phyloP scores from a whole-genome alignment of 169 alveolate genomes.

The Plasmodium gallinaceum region DNA sequence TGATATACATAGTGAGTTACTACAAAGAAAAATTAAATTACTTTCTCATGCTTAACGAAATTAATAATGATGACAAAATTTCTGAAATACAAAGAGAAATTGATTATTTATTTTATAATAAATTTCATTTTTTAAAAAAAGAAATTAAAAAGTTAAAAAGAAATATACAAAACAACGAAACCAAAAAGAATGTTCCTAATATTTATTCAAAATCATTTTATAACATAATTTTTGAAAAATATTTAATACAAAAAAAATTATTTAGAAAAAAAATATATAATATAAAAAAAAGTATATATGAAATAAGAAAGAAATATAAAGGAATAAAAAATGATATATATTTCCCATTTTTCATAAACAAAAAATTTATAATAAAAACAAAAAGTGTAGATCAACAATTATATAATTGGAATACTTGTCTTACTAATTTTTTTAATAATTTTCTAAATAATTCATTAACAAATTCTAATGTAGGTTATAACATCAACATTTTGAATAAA shows the following conservation, averaged over 20 bases:
- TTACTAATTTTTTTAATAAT: slow-evolving; percentile 40
- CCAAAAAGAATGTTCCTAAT: too few relatives aligned
- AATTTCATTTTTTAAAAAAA: slow-evolving; percentile 1
- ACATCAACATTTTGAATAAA: slow-evolving; percentile 34
- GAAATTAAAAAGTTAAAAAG: slow-evolving; percentile 4
- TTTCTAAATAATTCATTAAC: slow-evolving; percentile 31
- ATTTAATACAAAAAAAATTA: slow-evolving; percentile 25
- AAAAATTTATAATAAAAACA: slow-evolving; percentile 35
- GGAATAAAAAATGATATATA: neutral
- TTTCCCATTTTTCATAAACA: slow-evolving; percentile 65
- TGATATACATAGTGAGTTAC: slow-evolving; percentile 12
- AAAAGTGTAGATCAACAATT: slow-evolving; percentile 55
- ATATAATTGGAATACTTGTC: slow-evolving; percentile 45
- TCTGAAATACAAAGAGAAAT: slow-evolving; percentile 29
- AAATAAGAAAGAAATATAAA: slow-evolving; percentile 22
- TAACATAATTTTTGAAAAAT: slow-evolving; percentile 24
- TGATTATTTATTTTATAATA: slow-evolving; percentile 26
- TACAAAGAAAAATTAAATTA: slow-evolving; percentile 30
- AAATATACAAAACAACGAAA: neutral
- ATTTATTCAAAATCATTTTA: slow-evolving; percentile 1
- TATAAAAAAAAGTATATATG: slow-evolving; percentile 29
- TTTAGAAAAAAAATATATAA: slow-evolving; percentile 7
- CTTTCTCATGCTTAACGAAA: slow-evolving; percentile 17
- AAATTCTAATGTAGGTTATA: slow-evolving; percentile 19
- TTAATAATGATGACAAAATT: slow-evolving; percentile 23